Conservation (phyloP, 2,329 filamentous ascomycete species). For the Sclerotinia sclerotiorum region DNA sequence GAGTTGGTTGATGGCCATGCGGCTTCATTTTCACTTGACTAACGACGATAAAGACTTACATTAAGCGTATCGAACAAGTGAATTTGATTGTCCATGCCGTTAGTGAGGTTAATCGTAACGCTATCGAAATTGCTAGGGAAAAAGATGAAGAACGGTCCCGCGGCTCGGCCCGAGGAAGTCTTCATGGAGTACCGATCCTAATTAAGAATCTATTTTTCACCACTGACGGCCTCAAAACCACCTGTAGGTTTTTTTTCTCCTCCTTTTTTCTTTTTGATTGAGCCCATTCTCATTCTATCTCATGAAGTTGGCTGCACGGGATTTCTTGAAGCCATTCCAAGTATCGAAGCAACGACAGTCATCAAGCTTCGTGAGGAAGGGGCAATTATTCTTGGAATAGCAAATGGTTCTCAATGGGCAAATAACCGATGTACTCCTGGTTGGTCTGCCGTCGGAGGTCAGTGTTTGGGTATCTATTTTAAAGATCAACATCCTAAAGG, state of each 20-base stretch:
- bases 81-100: slow-evolving; percentile 21
- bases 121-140: slow-evolving; percentile 27
- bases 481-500: slow-evolving; percentile 20
- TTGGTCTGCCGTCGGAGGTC: slow-evolving; percentile 63
- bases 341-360: slow-evolving; percentile 52
- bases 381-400: slow-evolving; percentile 25
- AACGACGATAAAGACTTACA: slow-evolving; percentile 17
- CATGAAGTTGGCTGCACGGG: slow-evolving; percentile 42
- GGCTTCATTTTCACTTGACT: not conserved
- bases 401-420: slow-evolving; percentile 52
- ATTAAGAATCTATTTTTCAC: slow-evolving; percentile 62
- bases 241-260: slow-evolving; percentile 42
- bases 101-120: slow-evolving; percentile 30
- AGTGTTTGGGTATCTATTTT: slow-evolving; percentile 57
- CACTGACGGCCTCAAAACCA: slow-evolving; percentile 55
- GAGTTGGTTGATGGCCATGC: slow-evolving; percentile 1
- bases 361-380: slow-evolving; percentile 23
- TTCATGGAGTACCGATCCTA: slow-evolving; percentile 58
- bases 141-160: slow-evolving; percentile 27
- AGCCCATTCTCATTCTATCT: not conserved
- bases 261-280: not conserved
- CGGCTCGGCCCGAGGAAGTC: slow-evolving; percentile 38
- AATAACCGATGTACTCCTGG: slow-evolving; percentile 56
- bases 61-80: slow-evolving; percentile 20
- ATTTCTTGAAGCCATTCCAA: slow-evolving; percentile 52